phyloP scores from a whole-genome alignment of 2,329 filamentous ascomycete species.

The Hypomyces perniciosus region DNA sequence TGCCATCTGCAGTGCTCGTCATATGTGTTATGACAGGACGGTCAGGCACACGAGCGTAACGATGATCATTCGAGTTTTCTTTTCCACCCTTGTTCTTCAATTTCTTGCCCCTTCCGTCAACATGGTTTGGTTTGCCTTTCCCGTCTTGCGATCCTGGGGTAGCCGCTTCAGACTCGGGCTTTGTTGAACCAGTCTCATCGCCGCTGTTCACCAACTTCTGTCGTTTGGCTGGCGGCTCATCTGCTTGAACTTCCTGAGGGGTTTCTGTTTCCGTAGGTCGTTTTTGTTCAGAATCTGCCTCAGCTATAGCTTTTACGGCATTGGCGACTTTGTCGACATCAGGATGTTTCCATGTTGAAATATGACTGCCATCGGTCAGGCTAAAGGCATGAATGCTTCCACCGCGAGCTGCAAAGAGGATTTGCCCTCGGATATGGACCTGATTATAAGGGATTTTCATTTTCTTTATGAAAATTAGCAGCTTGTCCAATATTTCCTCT shows the following conservation, averaged over 20 bases:
- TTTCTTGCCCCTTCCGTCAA: constrained; percentile 22
- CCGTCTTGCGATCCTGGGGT: constrained; percentile 7
- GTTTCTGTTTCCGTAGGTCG: constrained; percentile 13
- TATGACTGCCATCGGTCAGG: constrained; percentile 48
- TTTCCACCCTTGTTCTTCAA: constrained; percentile 23
- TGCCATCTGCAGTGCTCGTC: constrained; percentile 54
- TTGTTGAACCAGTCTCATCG: constrained; percentile 11
- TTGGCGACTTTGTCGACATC: constrained; percentile 31
- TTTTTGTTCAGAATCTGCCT: constrained; percentile 9
- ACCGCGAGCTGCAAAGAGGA: constrained; percentile 70
- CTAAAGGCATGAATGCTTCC: constrained; percentile 64
- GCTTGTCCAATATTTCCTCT: neutral
- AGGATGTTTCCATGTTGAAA: constrained; percentile 58
- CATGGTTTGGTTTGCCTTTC: constrained; percentile 13
- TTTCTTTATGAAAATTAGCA: constrained; percentile 6
- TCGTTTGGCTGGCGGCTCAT: constrained; percentile 32
- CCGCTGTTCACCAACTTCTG: constrained; percentile 26
- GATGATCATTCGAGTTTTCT: constrained; percentile 4
- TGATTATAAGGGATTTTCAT: constrained; percentile 60
- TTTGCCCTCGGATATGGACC: constrained; percentile 46
- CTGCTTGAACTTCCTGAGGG: constrained; percentile 16
- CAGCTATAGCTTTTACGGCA: constrained; percentile 20
- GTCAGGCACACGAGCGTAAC: constrained; percentile 36
- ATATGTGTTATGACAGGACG: constrained; percentile 64
- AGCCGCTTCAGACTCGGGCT: neutral